Percentiles rank a stretch among this genome's conserved stretches.
phyloP scores from a whole-genome alignment of 495 filamentous ascomycete genomes.

The Daldinia concentrica region DNA sequence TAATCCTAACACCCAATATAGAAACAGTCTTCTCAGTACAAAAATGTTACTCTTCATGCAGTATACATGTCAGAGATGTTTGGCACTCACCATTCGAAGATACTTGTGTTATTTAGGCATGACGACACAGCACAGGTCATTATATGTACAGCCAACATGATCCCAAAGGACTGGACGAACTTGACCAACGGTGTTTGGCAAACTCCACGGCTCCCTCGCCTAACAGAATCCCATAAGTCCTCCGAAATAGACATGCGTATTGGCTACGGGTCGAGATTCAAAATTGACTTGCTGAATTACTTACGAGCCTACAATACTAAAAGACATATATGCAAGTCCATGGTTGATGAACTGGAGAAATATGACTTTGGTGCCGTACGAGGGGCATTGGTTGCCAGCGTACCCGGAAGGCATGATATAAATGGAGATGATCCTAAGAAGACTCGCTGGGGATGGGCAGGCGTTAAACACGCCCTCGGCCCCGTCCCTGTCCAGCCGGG shows the following conservation, averaged over 20 bases:
- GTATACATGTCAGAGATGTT: slow-evolving; percentile 88
- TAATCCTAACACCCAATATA: slow-evolving; percentile 28
- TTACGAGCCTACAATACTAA: slow-evolving; percentile 70
- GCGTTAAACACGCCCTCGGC: slow-evolving; percentile 67
- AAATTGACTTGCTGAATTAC: slow-evolving; percentile 78
- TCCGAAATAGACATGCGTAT: slow-evolving; percentile 38
- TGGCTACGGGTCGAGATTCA: slow-evolving; percentile 76
- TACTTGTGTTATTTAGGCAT: slow-evolving; percentile 82
- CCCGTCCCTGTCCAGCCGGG: slow-evolving; percentile 55
- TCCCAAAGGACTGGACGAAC: slow-evolving; percentile 82
- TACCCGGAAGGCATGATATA: slow-evolving; percentile 71
- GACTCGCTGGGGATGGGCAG: slow-evolving; percentile 79
- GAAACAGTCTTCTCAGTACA: slow-evolving; percentile 67
- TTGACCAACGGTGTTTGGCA: slow-evolving; percentile 88
- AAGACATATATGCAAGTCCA: slow-evolving; percentile 55
- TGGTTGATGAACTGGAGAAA: slow-evolving; percentile 64
- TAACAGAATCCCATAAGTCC: background rate
- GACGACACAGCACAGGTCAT: slow-evolving; percentile 81
- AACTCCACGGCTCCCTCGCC: slow-evolving; percentile 74
- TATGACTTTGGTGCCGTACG: slow-evolving; percentile 77
- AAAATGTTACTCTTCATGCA: slow-evolving; percentile 74
- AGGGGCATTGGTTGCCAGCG: slow-evolving; percentile 80
- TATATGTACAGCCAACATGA: slow-evolving; percentile 93
- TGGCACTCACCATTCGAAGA: slow-evolving; percentile 84
- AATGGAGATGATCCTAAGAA: slow-evolving; percentile 52